Conservation (phyloP, 1,284 basidiomycete species). For the Rhodotorula sp. region DNA sequence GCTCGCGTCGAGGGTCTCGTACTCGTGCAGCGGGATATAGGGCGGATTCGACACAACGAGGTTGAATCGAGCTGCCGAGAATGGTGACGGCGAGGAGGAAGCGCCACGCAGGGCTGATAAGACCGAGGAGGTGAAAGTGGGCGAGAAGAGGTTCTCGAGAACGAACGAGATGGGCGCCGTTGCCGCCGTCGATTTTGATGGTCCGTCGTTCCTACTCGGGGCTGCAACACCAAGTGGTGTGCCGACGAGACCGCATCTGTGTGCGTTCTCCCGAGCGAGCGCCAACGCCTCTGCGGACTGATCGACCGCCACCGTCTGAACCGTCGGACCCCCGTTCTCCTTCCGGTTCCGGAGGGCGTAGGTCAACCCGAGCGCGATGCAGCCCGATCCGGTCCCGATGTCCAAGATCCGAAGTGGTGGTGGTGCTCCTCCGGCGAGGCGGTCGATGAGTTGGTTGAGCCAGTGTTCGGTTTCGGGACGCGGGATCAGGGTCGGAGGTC, state of each 20-base stretch:
- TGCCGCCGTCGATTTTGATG: neutral
- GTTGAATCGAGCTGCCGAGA: slow-evolving; percentile 55
- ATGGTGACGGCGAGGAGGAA: neutral
- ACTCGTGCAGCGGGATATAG: slow-evolving; percentile 73
- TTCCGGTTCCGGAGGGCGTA: neutral
- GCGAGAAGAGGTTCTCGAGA: slow-evolving; percentile 56
- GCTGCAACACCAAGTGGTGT: too few relatives aligned
- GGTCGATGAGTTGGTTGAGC: slow-evolving; percentile 48
- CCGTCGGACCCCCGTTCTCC: slow-evolving; percentile 47
- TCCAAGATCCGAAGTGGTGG: slow-evolving; percentile 60
- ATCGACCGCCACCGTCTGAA: slow-evolving; percentile 67
- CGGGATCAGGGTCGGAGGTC: slow-evolving; percentile 80
- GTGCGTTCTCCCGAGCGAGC: slow-evolving; percentile 69
- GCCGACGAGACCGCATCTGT: slow-evolving; percentile 48
- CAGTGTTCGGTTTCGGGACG: slow-evolving; percentile 88
- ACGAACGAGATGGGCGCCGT: slow-evolving; percentile 15
- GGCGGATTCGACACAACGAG: slow-evolving; percentile 90
- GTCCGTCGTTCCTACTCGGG: slow-evolving; percentile 44
- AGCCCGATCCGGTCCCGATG: slow-evolving; percentile 84
- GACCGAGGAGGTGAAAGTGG: slow-evolving; percentile 34
- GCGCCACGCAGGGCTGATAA: neutral
- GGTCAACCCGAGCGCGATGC: slow-evolving; percentile 64
- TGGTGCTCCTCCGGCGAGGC: neutral
- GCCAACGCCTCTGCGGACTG: slow-evolving; percentile 65
- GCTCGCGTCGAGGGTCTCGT: slow-evolving; percentile 61